Conservation (phyloP, 345 rosid species). For the Corymbia maculata region DNA sequence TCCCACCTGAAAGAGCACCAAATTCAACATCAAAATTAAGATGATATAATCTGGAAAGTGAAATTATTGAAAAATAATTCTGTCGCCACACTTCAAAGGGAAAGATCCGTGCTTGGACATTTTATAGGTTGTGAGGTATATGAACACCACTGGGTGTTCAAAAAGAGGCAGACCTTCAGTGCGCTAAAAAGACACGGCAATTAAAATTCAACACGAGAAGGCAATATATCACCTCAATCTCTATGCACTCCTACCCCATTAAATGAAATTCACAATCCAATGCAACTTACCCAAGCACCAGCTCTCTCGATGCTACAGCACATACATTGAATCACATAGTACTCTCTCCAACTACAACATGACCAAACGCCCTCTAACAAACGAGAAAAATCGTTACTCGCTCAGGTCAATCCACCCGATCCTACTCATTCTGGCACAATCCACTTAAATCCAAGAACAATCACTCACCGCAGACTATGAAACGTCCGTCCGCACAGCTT, state of each 20-base stretch:
- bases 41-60: neutral
- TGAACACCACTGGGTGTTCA: neutral
- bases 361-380: accelerated
- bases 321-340: neutral
- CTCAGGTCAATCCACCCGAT: neutral
- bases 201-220: neutral
- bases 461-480: neutral
- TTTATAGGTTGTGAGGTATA: neutral
- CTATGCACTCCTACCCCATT: neutral
- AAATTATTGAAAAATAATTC: neutral
- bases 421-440: neutral
- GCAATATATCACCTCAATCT: neutral
- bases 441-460: neutral
- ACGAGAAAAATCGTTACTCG: neutral
- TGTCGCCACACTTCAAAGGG: neutral
- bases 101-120: neutral
- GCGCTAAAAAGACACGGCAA: neutral
- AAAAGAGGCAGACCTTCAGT: neutral
- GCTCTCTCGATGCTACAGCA: neutral
- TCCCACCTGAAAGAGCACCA: conserved; percentile 60
- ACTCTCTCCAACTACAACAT: neutral
- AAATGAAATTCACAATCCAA: neutral
- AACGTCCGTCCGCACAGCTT: neutral
- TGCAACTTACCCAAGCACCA: neutral
- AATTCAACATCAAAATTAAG: neutral